These are phyloP conservation scores for Boletus sp. DNA, from an alignment of 1,284 basidiomycete genomes.

Conservation along the genomic window DNA sequence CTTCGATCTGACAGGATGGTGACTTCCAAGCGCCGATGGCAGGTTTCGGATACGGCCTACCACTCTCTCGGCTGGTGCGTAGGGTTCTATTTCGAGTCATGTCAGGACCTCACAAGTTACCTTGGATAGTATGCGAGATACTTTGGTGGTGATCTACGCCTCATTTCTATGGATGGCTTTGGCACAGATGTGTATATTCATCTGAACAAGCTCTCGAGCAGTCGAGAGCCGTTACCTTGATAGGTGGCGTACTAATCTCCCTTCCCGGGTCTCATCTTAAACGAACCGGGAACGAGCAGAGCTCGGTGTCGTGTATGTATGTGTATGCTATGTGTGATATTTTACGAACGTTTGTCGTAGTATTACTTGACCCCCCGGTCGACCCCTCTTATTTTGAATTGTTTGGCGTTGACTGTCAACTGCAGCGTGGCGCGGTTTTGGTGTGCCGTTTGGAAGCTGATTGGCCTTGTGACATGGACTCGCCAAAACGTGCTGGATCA, in stretches of 20 bases:
- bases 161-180: conserved; percentile 98
- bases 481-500: conserved; percentile 74
- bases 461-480: conserved; percentile 53
- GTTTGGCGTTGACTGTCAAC: conserved; percentile 16
- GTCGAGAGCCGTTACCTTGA: conserved; percentile 71
- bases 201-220: conserved; percentile 82
- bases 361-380: conserved; percentile 5
- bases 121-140: conserved; percentile 82
- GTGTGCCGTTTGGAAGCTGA: conserved; percentile 31
- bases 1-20: conserved; percentile 48
- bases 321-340: neutral
- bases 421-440: conserved; percentile 15
- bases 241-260: neutral
- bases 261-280: neutral
- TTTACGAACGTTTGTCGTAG: neutral
- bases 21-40: conserved; percentile 99
- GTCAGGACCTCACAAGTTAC: conserved; percentile 9
- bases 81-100: neutral
- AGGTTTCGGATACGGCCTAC: conserved; percentile 93
- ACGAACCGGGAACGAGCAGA: neutral
- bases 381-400: conserved; percentile 31
- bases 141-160: conserved; percentile 91
- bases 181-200: conserved; percentile 93
- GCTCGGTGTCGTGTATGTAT: conserved; percentile 1
- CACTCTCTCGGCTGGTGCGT: conserved; percentile 82